These are phyloP conservation scores for Colletotrichum orchidophilum DNA, from an alignment of 2,329 filamentous ascomycete genomes.

Conservation along the genomic window DNA sequence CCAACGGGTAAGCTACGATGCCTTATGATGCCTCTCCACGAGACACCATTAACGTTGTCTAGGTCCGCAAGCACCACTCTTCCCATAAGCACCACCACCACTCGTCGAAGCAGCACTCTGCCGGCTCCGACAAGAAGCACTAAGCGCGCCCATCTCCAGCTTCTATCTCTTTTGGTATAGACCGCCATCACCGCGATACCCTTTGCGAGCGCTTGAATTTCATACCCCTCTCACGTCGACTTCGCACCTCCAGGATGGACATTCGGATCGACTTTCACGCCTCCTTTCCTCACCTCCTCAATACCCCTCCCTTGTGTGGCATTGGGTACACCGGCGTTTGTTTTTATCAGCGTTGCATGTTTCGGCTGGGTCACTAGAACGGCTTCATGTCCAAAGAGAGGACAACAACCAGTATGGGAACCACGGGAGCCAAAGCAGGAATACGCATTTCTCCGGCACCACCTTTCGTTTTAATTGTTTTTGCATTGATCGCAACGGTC, in stretches of 20 bases:
- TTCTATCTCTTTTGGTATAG: constrained; percentile 21
- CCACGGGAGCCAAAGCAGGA: background rate
- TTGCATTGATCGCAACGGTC: constrained; percentile 26
- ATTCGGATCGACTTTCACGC: constrained; percentile 8
- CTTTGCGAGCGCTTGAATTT: constrained; percentile 31
- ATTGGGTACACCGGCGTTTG: constrained; percentile 32
- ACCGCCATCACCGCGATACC: constrained; percentile 28
- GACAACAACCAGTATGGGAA: constrained; percentile 18
- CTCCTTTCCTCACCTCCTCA: constrained; percentile 4
- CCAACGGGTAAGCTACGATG: constrained; percentile 43
- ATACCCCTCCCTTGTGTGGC: constrained; percentile 22
- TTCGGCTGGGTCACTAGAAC: constrained; percentile 27
- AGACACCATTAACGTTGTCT: constrained; percentile 5
- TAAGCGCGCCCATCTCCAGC: constrained; percentile 1
- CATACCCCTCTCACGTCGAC: constrained; percentile 31
- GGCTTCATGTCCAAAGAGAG: constrained; percentile 18
- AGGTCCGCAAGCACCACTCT: constrained; percentile 34
- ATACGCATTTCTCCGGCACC: constrained; percentile 3
- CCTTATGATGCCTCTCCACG: background rate
- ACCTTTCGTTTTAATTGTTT: constrained; percentile 31
- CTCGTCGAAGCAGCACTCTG: constrained; percentile 22
- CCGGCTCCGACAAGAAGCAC: constrained; percentile 32
- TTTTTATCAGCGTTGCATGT: constrained; percentile 31
- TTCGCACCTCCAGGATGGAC: background rate
- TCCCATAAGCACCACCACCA: constrained; percentile 32